These are phyloP conservation scores for Pleurotus citrinopileatus DNA, from an alignment of 768 basidiomycete species.

Conservation along the genomic window DNA sequence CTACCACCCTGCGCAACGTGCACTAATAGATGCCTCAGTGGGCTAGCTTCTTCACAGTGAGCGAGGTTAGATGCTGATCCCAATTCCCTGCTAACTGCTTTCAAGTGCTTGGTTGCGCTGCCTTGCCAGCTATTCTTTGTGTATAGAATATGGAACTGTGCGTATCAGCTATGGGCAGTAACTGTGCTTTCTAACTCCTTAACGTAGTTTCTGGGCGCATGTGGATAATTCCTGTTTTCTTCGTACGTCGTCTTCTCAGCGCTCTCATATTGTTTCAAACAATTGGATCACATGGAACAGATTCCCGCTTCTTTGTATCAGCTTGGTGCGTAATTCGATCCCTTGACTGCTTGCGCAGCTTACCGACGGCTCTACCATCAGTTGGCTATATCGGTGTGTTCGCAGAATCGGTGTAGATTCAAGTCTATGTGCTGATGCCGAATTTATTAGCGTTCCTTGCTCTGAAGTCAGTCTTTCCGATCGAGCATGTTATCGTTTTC, in stretches of 20 bases:
- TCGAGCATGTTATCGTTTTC: background rate
- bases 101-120: conserved; percentile 3
- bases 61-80: background rate
- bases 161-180: too few species aligned
- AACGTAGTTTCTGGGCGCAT: background rate
- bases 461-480: background rate
- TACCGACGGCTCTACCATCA: background rate
- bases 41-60: conserved; percentile 7
- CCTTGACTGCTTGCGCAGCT: too few species aligned
- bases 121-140: conserved; percentile 5
- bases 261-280: background rate
- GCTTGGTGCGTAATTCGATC: background rate
- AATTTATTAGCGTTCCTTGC: conserved; percentile 1
- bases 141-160: conserved; percentile 8
- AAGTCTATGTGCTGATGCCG: background rate
- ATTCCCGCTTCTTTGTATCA: conserved; percentile 3
- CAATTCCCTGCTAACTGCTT: background rate
- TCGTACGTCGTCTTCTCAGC: background rate
- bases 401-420: background rate
- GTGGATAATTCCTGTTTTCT: conserved; percentile 2
- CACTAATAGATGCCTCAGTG: background rate
- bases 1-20: background rate
- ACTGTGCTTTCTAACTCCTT: background rate
- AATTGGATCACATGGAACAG: background rate
- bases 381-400: conserved; percentile 7